A percentile compares a stretch with the other conserved stretches of the same genome.
Conservation (phyloP, 495 filamentous ascomycete species). For the Hypoxylon rickii region DNA sequence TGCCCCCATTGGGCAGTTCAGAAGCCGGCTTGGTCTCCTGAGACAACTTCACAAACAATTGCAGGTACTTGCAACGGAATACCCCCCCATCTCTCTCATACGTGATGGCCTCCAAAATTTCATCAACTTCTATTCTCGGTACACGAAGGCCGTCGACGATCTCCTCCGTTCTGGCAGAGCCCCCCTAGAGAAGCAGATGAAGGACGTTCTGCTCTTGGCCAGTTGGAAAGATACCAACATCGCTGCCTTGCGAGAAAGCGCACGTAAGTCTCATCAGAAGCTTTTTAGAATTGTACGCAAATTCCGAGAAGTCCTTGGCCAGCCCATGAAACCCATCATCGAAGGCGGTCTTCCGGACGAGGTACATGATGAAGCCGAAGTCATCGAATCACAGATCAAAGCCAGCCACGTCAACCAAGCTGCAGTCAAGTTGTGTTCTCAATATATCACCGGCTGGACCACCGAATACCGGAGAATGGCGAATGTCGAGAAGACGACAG, state of each 20-base stretch:
- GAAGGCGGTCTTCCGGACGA: conserved; percentile 68
- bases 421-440: conserved; percentile 57
- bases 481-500: conserved; percentile 66
- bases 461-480: conserved; percentile 68
- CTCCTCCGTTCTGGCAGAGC: conserved; percentile 64
- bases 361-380: conserved; percentile 11
- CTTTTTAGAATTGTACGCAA: conserved; percentile 89
- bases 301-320: conserved; percentile 75
- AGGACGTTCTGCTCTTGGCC: conserved; percentile 81
- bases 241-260: conserved; percentile 81
- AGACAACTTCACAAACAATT: conserved; percentile 70
- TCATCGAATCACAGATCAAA: conserved; percentile 26
- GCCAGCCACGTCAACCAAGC: conserved; percentile 43
- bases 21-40: conserved; percentile 70
- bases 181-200: conserved; percentile 81
- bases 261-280: conserved; percentile 85
- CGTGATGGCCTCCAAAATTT: conserved; percentile 74
- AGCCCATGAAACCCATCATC: conserved; percentile 67
- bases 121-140: conserved; percentile 70
- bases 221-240: conserved; percentile 99
- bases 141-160: conserved; percentile 65
- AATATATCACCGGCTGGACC: conserved; percentile 58
- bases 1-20: conserved; percentile 80
- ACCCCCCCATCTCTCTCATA: conserved; percentile 56
- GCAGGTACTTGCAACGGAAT: conserved; percentile 58